A percentile compares a stretch with the other conserved stretches of the same genome.
Conservation (phyloP, 75 land plant genomes). For the Sequoiadendron giganteum region DNA sequence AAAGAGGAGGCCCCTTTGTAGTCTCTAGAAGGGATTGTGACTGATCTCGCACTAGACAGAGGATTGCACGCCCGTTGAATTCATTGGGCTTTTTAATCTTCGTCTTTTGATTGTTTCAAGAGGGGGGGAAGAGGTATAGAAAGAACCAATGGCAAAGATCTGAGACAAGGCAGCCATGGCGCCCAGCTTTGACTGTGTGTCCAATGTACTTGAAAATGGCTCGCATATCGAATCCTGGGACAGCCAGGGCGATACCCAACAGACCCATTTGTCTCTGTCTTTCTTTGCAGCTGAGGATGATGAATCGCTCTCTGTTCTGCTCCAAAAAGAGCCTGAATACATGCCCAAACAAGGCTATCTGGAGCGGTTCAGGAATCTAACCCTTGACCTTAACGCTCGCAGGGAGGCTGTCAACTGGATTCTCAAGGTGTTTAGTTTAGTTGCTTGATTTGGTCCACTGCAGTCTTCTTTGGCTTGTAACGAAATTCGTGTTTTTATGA, state of each 20-base stretch:
- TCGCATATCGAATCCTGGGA: background rate
- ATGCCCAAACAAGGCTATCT: slow-evolving; percentile 35
- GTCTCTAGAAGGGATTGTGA: background rate
- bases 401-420: slow-evolving; percentile 38
- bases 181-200: slow-evolving; percentile 3
- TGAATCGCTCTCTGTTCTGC: slow-evolving; percentile 27
- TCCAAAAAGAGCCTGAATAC: slow-evolving; percentile 26
- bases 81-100: background rate
- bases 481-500: background rate
- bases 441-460: background rate
- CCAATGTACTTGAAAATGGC: background rate
- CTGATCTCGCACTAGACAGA: background rate
- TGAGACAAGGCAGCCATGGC: background rate
- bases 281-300: slow-evolving; percentile 19
- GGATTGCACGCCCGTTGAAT: background rate
- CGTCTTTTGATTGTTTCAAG: background rate
- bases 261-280: background rate
- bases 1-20: background rate
- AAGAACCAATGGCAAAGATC: background rate
- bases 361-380: slow-evolving; percentile 12
- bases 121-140: too few relatives aligned
- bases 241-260: background rate
- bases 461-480: background rate
- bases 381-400: slow-evolving; percentile 32
- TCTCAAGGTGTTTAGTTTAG: slow-evolving; percentile 29